Evolutionary conservation across 2,329 filamentous ascomycete genomes (phyloP).

Genomic region (Aphanoascus verrucosus): DNA sequence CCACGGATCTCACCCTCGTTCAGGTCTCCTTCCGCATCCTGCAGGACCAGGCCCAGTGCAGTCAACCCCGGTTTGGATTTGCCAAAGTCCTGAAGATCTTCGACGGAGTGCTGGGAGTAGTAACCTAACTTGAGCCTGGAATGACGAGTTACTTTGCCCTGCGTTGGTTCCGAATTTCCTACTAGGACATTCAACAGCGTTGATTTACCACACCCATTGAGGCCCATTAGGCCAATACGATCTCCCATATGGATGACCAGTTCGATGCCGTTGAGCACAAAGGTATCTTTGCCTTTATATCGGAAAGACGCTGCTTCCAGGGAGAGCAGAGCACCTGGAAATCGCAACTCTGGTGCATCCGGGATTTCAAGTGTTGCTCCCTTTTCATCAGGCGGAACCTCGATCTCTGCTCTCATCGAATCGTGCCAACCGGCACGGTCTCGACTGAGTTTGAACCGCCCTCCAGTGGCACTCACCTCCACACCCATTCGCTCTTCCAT

Average conservation of each 20-base stretch:
- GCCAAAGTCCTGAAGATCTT: conserved; percentile 52
- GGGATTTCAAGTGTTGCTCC: conserved; percentile 50
- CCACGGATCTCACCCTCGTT: conserved; percentile 58
- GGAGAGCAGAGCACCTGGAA: conserved; percentile 62
- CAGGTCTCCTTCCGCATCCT: conserved; percentile 43
- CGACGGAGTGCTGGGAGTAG: conserved; percentile 71
- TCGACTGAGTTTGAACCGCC: conserved; percentile 68
- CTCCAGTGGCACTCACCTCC: conserved; percentile 59
- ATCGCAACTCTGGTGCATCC: conserved; percentile 57
- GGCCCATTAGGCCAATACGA: conserved; percentile 61
- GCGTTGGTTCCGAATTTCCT: conserved; percentile 47
- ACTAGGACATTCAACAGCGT: conserved; percentile 63
- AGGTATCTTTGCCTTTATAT: conserved; percentile 42
- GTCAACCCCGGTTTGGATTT: conserved; percentile 46
- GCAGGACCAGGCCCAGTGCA: conserved; percentile 52
- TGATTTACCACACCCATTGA: conserved; percentile 75
- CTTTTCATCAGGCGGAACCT: conserved; percentile 54
- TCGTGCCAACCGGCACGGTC: conserved; percentile 56
- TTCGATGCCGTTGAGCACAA: conserved; percentile 52
- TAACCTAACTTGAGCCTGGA: conserved; percentile 61
- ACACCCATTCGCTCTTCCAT: conserved; percentile 71
- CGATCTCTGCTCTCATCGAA: conserved; percentile 54
- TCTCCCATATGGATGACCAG: conserved; percentile 63
- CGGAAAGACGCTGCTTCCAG: conserved; percentile 58
- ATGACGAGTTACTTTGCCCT: conserved; percentile 55